phyloP scores from a whole-genome alignment of 441 rosid species.

The Rhodomyrtus psidioides region DNA sequence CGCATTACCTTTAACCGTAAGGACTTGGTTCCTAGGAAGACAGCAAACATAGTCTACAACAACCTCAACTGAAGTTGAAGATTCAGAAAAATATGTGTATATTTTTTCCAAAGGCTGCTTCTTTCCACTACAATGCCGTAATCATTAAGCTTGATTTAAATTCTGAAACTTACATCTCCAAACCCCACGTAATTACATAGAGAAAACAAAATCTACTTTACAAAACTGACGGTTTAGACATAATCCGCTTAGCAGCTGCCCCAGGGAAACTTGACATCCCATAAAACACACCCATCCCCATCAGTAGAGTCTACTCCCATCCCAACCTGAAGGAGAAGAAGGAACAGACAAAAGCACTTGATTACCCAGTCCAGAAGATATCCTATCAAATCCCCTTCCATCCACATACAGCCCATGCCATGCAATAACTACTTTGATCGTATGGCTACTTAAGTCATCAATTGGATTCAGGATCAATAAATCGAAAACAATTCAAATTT shows the following conservation, averaged over 20 bases:
- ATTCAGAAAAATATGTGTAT: neutral
- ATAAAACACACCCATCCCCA: neutral
- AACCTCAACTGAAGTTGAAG: neutral
- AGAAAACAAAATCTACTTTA: neutral
- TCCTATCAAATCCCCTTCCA: neutral
- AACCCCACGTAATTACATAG: neutral
- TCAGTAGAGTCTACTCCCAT: neutral
- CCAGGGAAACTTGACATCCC: neutral
- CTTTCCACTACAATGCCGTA: neutral
- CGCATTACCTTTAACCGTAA: neutral
- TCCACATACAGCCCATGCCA: neutral
- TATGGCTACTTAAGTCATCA: neutral
- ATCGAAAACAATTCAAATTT: neutral
- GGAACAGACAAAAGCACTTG: neutral
- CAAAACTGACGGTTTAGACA: neutral
- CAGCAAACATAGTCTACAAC: neutral
- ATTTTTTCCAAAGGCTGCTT: neutral
- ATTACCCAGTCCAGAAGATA: neutral
- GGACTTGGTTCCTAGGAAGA: neutral
- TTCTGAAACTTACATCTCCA: neutral
- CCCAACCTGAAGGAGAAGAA: neutral
- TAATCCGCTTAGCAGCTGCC: neutral
- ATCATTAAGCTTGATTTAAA: neutral
- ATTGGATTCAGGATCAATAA: neutral
- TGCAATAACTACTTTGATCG: neutral